Base-by-base conservation (phyloP, 306 rosid genomes). In the Arachis hypogaea region DNA sequence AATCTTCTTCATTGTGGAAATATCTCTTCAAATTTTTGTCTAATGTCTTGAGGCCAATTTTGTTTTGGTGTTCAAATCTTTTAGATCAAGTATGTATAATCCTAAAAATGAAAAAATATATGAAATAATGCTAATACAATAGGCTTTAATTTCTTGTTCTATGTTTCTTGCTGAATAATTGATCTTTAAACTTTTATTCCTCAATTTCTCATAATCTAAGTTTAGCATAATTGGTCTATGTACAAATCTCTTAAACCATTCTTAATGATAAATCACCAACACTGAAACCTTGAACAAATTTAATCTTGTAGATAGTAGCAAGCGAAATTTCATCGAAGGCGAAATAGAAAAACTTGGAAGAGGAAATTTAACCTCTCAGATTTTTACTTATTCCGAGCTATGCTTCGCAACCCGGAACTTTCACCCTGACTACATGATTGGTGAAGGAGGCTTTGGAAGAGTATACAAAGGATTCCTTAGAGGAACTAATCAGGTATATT, bases 401-500 rank as follows among this genome's bases (percentile, higher is more conserved):
- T 83, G 86, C 30, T 87, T 62, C 58, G 98, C 96, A 30, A 90
- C 98, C 7, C 81, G 85, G 63, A 86, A 91, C 69, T 93, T 93
- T 81, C 85, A 86, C 59, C 80, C 79, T 3, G 81, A 71, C 1
- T 78, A 87, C 43, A 78, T 91, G 68, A 71, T 93, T n/a, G 98
- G 98, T 0, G 98, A 91, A 89, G 98, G 98, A 7, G 98, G 96
- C 47, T 94, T 91, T 75, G 96, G 97, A 33, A 87, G 94, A 58
- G 98, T 94, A 7, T 91, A 89, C 82, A 85, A 83, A 78, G 98
- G 98, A 67, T 38, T 63, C 63, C 44, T 93, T 52, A 80, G 81
- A 61, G 60, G 75, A 82, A 67, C 73, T 38, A 62, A 85, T 30
- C 88, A 88, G 86, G 98, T 91, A 89, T 38, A 89, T 38, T 41